Evolutionary conservation across 257 asterid genomes (phyloP).

Genomic region (Anisodus acutangulus): DNA sequence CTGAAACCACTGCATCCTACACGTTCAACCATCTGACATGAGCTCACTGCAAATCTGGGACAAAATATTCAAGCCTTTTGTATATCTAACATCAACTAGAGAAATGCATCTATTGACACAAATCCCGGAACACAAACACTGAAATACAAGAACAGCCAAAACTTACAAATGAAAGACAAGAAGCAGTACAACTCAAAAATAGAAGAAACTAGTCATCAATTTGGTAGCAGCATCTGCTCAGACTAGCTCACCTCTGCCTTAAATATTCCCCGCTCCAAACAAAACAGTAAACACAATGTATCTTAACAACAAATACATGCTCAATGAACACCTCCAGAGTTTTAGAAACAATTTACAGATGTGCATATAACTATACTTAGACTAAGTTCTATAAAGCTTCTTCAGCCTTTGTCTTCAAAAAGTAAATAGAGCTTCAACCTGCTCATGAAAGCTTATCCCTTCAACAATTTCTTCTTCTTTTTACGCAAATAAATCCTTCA

Average conservation of each 20-base stretch:
- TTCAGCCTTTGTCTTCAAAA: conserved; percentile 14
- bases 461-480: conserved; percentile 21
- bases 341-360: not conserved
- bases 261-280: not conserved
- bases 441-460: conserved; percentile 17
- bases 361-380: not conserved
- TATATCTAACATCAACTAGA: not conserved
- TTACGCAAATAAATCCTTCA: not conserved
- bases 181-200: not conserved
- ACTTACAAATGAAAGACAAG: conserved; percentile 5
- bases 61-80: not conserved
- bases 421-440: conserved; percentile 4
- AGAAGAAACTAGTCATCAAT: conserved; percentile 23
- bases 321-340: not conserved
- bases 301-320: conserved; percentile 12
- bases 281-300: not conserved
- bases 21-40: conserved; percentile 40
- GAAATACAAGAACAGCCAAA: conserved; percentile 8
- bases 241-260: conserved; percentile 6
- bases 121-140: conserved; percentile 8
- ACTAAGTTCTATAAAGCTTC: conserved; percentile 3
- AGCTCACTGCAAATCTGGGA: conserved; percentile 31
- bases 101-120: conserved; percentile 24
- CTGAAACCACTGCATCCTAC: conserved; percentile 82
- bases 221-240: conserved; percentile 24